Conservation (phyloP, 768 basidiomycete genomes). For the Boletus vinaceobasis region DNA sequence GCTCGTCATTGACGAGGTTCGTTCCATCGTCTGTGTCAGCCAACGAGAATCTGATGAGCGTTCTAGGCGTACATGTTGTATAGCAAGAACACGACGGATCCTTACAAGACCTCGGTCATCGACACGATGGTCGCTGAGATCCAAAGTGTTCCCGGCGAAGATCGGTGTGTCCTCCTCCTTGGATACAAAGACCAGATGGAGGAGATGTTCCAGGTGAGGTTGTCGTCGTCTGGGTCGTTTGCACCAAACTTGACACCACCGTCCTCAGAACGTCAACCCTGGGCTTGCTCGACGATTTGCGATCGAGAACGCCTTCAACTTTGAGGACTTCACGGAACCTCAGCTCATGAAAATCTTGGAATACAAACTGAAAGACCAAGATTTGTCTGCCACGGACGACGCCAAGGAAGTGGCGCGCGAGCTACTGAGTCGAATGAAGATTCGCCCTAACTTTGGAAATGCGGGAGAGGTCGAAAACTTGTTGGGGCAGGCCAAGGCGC, state of each 20-base stretch:
- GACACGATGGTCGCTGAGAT: conserved; percentile 76
- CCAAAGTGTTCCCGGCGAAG: conserved; percentile 66
- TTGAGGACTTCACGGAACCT: conserved; percentile 57
- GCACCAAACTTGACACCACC: not conserved
- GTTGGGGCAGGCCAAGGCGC: conserved; percentile 49
- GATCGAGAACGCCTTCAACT: conserved; percentile 65
- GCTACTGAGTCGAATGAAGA: conserved; percentile 32
- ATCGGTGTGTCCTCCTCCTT: conserved; percentile 62
- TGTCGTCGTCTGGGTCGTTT: not conserved
- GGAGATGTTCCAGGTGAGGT: conserved; percentile 69
- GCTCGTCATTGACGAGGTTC: conserved; percentile 68
- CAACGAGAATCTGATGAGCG: not conserved
- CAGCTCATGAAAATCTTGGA: conserved; percentile 55
- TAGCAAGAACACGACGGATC: conserved; percentile 39
- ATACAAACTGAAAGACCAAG: conserved; percentile 53
- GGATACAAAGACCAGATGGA: conserved; percentile 66
- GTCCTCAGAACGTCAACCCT: conserved; percentile 62
- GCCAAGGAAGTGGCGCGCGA: conserved; percentile 61
- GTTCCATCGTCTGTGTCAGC: not conserved
- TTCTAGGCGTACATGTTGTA: conserved; percentile 73
- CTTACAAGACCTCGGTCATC: conserved; percentile 65
- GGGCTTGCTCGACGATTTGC: conserved; percentile 65
- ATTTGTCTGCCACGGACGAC: conserved; percentile 52
- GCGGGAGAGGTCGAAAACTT: conserved; percentile 65
- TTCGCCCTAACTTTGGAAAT: conserved; percentile 64